Base-by-base conservation (phyloP, 208 protist genomes). In the Leptomonas pyrrhocoris region DNA sequence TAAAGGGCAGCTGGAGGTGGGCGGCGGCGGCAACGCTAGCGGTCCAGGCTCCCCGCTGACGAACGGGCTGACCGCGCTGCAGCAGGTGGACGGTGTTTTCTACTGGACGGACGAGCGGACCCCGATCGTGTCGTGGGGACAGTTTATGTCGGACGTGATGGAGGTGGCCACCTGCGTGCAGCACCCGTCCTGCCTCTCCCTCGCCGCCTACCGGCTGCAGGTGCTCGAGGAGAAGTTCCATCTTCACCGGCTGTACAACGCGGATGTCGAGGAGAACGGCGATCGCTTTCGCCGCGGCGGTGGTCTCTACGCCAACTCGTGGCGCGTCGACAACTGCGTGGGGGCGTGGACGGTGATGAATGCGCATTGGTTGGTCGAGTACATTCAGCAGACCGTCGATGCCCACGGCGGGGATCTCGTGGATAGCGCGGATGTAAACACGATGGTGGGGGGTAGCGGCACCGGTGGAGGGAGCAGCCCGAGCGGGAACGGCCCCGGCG, bases 321-420 rank as follows among this genome's bases (percentile, higher is more conserved):
- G 79, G 31, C 97, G 98, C 61, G 97, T 99, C 16, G 98, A 99
- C 74, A 98, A 94, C 53, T 88, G 92, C 51, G 87, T 98, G 21
- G 89, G 96, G 25, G 68, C 96, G 23, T 48, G 77, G 9, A 86
- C 87, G 8, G 89, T 83, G 19, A 97, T 98, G 91, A 96, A 89
- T 59, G 83, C 94, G 21, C 83, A 93, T 54, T 85, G 85, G 63
- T 79, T 99, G 19, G 68, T 98, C 11, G 83, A 88, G 18, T 98
- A 96, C 68, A 98, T 99, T 11, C 92, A 95, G 69, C 83, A 90
- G 18, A 97, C 95, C 25, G 28, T 98, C 6, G 89, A 93, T 42
- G 56, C 82, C 25, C 71, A 64, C 53, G 85, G 83, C 28, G 79
- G 98, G 43, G 97, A 98, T 50, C 61, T 96, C 13, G 79, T 94